Percentiles rank a stretch among this genome's conserved stretches.
Evolutionary conservation across 116 monocot species (phyloP).

Genomic region (Iris pallida): DNA sequence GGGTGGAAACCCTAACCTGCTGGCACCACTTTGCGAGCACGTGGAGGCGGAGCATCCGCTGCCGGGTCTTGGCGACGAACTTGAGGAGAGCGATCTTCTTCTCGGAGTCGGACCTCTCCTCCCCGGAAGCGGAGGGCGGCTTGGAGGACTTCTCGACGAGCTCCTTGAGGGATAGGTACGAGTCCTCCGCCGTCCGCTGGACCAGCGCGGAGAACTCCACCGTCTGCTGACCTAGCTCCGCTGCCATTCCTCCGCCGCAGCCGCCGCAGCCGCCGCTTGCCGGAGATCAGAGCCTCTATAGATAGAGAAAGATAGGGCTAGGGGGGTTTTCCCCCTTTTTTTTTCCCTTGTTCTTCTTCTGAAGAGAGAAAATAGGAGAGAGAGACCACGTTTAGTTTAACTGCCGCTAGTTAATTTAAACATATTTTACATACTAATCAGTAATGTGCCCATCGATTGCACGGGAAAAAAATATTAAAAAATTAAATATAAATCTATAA

Average conservation of each 20-base stretch:
- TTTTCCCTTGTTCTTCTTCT: too few relatives aligned
- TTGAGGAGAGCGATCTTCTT: conserved; percentile 98
- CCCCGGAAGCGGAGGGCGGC: neutral
- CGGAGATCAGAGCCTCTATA: neutral
- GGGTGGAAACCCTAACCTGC: conserved; percentile 55
- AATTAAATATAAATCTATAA: too few relatives aligned
- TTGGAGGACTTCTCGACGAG: conserved; percentile 69
- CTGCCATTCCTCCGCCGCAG: conserved; percentile 44
- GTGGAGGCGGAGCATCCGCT: conserved; percentile 97
- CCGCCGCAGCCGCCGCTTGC: conserved; percentile 8
- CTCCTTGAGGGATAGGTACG: conserved; percentile 75
- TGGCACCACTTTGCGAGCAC: conserved; percentile 99
- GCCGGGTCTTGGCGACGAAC: conserved; percentile 74
- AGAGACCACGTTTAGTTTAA: too few relatives aligned
- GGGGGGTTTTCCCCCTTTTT: neutral
- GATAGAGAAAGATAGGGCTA: neutral
- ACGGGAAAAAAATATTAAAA: too few relatives aligned
- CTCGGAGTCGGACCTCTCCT: conserved; percentile 74
- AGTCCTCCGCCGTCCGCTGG: conserved; percentile 84
- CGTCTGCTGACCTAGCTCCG: conserved; percentile 84
- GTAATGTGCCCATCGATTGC: too few relatives aligned
- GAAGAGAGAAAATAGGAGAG: too few relatives aligned
- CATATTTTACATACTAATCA: too few relatives aligned
- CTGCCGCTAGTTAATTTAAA: too few relatives aligned
- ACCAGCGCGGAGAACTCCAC: conserved; percentile 89